Percentiles rank a stretch among this genome's conserved stretches.
Conservation (phyloP, 2,329 filamentous ascomycete genomes). For the Penicillium sp. region DNA sequence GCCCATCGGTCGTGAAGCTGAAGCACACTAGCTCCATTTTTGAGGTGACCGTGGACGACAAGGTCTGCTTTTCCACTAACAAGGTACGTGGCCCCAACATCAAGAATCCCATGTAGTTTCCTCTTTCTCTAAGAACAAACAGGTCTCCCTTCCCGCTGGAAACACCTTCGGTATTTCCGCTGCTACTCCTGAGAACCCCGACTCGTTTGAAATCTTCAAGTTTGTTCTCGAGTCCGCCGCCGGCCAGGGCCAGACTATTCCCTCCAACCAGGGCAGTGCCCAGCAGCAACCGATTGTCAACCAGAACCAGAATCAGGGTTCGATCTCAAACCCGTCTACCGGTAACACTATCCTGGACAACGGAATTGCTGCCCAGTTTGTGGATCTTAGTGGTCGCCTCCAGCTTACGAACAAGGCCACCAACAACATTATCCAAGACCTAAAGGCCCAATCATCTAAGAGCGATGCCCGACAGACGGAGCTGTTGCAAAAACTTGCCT, state of each 20-base stretch:
- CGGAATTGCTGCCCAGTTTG: slow-evolving; percentile 66
- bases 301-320: slow-evolving; percentile 25
- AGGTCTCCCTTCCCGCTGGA: slow-evolving; percentile 75
- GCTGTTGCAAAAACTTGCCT: slow-evolving; percentile 44
- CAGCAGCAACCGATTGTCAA: slow-evolving; percentile 29
- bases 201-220: slow-evolving; percentile 93
- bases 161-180: slow-evolving; percentile 89
- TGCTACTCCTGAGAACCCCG: slow-evolving; percentile 85
- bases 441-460: slow-evolving; percentile 57
- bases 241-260: slow-evolving; percentile 21
- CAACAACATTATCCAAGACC: slow-evolving; percentile 56
- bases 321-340: slow-evolving; percentile 41
- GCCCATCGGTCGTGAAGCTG: slow-evolving; percentile 78
- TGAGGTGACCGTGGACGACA: slow-evolving; percentile 78
- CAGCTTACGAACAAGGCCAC: slow-evolving; percentile 66
- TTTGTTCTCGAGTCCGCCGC: slow-evolving; percentile 70
- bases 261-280: slow-evolving; percentile 20
- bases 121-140: slow-evolving; percentile 5
- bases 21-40: slow-evolving; percentile 68
- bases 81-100: slow-evolving; percentile 48
- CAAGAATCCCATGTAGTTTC: neutral
- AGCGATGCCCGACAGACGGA: slow-evolving; percentile 59
- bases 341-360: slow-evolving; percentile 43
- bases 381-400: slow-evolving; percentile 82
- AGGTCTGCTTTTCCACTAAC: slow-evolving; percentile 79